Evolutionary conservation across 2,329 filamentous ascomycete species (phyloP).

Genomic region (Penicillium sp.): DNA sequence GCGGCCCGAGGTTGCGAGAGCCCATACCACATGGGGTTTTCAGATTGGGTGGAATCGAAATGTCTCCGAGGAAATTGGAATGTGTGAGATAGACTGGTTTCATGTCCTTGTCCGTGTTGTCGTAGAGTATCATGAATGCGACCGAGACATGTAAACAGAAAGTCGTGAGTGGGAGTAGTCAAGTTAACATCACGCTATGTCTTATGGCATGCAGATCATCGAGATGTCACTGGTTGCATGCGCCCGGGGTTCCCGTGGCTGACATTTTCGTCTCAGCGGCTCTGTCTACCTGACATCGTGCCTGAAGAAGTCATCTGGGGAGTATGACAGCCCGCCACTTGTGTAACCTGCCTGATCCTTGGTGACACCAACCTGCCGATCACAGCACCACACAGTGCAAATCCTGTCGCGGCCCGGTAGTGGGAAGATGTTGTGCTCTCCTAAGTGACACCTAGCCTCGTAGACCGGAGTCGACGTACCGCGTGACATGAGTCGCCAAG

Average conservation of each 20-base stretch:
- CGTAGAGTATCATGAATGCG: slow-evolving; percentile 5
- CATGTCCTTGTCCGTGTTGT: neutral
- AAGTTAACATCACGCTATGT: neutral
- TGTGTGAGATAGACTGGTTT: neutral
- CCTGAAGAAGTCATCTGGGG: neutral
- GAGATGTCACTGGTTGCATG: neutral
- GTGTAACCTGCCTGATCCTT: neutral
- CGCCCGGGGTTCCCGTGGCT: neutral
- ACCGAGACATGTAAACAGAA: slow-evolving; percentile 13
- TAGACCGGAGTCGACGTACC: neutral
- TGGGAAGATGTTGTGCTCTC: neutral
- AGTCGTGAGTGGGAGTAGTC: neutral
- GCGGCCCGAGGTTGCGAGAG: slow-evolving; percentile 16
- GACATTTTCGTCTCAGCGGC: slow-evolving; percentile 1
- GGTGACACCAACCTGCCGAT: slow-evolving; percentile 6
- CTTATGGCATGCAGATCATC: slow-evolving; percentile 5
- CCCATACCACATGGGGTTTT: slow-evolving; percentile 5
- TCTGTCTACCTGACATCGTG: neutral
- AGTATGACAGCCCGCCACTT: slow-evolving; percentile 1
- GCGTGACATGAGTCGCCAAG: neutral
- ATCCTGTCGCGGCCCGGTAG: slow-evolving; percentile 10
- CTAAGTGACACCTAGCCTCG: neutral
- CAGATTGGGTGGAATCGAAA: slow-evolving; percentile 6
- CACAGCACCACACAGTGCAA: slow-evolving; percentile 8
- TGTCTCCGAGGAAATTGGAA: slow-evolving; percentile 2